phyloP scores from a whole-genome alignment of 495 filamentous ascomycete species.

The Daldinia caldariorum region DNA sequence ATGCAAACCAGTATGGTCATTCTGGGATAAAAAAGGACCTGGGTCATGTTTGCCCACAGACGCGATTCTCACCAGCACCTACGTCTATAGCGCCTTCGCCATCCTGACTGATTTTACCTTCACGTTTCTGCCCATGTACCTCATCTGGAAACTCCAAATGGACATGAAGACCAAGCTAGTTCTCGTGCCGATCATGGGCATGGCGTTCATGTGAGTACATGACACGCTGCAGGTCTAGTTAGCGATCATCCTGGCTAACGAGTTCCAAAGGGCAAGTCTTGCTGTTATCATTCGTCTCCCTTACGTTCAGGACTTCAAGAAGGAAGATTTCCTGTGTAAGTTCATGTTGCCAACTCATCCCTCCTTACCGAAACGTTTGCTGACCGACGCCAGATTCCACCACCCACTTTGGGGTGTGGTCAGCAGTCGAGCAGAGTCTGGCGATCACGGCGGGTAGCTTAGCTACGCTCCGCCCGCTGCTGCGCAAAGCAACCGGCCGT shows the following conservation, averaged over 20 bases:
- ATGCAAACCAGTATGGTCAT: neutral
- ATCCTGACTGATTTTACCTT: neutral
- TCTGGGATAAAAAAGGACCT: neutral
- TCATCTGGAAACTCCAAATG: slow-evolving; percentile 1
- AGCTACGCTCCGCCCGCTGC: neutral
- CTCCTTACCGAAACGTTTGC: neutral
- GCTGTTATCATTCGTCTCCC: neutral
- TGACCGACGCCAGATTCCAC: neutral
- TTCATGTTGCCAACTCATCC: neutral
- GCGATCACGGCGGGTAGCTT: slow-evolving; percentile 2
- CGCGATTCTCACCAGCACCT: neutral
- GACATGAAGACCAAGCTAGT: neutral
- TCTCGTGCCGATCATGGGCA: neutral
- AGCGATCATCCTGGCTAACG: neutral
- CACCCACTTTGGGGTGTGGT: neutral
- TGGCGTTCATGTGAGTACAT: neutral
- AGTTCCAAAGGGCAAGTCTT: neutral
- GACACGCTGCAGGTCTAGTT: neutral
- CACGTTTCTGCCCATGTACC: neutral
- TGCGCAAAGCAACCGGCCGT: neutral
- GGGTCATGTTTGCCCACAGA: neutral
- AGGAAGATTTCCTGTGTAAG: neutral
- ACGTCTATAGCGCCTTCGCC: slow-evolving; percentile 1
- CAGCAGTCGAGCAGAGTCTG: neutral
- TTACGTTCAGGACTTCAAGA: neutral